Base-by-base conservation (phyloP, 441 rosid genomes). In the Melastoma candidum region DNA sequence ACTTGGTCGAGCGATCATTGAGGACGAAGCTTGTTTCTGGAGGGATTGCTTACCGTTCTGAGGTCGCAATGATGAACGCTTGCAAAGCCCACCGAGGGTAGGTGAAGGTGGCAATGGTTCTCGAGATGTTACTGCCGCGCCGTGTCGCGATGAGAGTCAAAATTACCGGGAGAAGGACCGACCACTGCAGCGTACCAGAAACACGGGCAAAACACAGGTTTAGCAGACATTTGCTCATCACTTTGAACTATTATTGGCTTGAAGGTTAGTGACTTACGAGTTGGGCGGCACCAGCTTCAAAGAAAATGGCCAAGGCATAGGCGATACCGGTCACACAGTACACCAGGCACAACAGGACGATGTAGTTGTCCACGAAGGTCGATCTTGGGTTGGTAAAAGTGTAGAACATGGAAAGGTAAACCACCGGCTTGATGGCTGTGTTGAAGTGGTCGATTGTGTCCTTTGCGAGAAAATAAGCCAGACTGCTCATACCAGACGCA, bases 131-230 rank as follows among this genome's bases (percentile, higher is more conserved):
- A 66, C 69, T 68, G 25, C 62, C 63, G 51, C 60, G 71, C 64
- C 65, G 75, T 9, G 96, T 82, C 46, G 96, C 88, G 7, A 89
- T 56, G 27, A 93, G 98, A 48, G 96, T 93, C 69, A 86, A 78
- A 71, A 93, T 96, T 8, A 93, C 95, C 0, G 96, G 98, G 75
- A 93, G 87, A 67, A 93, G 95, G 64, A 93, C 98, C 1, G 96
- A 78, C 82, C 87, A 89, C 97, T 92, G 77, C 75, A 76, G 55
- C 49, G n/a, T 14, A 10, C 56, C 36, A 24, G 26, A 36, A 44
- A 24, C 36, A 2, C 7, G 4, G 56, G 14, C 56, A 36, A 3
- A 52, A 13, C 9, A 12, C 8, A 26, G 41, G 56, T 4, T 13
- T 13, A 52, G 8, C 1, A 0, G 44, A 44, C 24, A 29, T 36